Evolutionary conservation across 2,329 filamentous ascomycete genomes (phyloP).

Genomic region (Penicillium sp.): DNA sequence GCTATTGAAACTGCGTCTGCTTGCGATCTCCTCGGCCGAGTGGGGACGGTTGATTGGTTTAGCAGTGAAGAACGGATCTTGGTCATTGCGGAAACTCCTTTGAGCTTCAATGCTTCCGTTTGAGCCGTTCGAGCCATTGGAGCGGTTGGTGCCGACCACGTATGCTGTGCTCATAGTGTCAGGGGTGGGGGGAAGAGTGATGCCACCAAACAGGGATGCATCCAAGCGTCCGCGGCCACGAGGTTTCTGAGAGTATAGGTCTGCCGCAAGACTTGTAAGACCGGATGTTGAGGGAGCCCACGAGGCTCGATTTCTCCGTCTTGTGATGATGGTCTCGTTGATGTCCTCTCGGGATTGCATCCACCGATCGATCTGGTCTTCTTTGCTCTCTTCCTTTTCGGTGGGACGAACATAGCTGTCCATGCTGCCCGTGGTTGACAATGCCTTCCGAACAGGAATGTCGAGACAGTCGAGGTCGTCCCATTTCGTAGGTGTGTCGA

Average conservation of each 20-base stretch:
- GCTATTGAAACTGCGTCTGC: conserved; percentile 33
- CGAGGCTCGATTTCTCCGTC: conserved; percentile 17
- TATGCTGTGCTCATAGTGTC: conserved; percentile 47
- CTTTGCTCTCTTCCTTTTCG: conserved; percentile 19
- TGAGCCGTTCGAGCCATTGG: conserved; percentile 27
- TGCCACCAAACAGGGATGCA: conserved; percentile 33
- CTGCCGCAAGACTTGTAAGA: conserved; percentile 23
- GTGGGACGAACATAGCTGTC: conserved; percentile 18
- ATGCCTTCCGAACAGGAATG: conserved; percentile 29
- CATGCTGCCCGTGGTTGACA: conserved; percentile 13
- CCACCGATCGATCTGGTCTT: conserved; percentile 36
- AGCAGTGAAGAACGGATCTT: conserved; percentile 25
- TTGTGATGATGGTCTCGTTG: conserved; percentile 18
- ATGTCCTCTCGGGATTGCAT: conserved; percentile 27
- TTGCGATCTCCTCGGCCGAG: conserved; percentile 37
- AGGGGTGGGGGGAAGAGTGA: conserved; percentile 42
- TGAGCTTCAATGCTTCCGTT: conserved; percentile 37
- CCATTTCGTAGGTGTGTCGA: conserved; percentile 26
- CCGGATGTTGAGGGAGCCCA: conserved; percentile 25
- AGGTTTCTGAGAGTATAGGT: conserved; percentile 26
- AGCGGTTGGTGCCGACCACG: conserved; percentile 23
- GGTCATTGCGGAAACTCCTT: conserved; percentile 21
- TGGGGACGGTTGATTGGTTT: conserved; percentile 30
- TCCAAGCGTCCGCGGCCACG: conserved; percentile 32
- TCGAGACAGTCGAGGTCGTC: conserved; percentile 29